A percentile compares a stretch with the other conserved stretches of the same genome.
phyloP scores from a whole-genome alignment of 805 yeast species.

The Maudiozyma saulgeensis region DNA sequence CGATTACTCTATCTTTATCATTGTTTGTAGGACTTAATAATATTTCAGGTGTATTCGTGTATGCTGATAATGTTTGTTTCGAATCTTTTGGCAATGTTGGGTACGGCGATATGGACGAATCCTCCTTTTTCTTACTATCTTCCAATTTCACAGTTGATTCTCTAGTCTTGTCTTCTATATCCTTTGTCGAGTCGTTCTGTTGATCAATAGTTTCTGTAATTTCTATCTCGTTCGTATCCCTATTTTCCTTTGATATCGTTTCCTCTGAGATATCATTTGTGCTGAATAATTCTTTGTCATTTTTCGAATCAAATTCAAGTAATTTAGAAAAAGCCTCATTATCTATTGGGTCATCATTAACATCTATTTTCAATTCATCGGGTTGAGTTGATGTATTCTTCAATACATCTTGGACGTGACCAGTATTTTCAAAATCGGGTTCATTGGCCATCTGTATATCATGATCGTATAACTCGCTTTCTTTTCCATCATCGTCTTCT shows the following conservation, averaged over 20 bases:
- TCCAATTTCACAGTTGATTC: not conserved
- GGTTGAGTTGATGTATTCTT: not conserved
- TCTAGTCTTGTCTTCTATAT: not conserved
- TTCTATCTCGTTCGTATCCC: not conserved
- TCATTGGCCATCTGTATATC: not conserved
- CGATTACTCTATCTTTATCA: not conserved
- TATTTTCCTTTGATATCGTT: not conserved
- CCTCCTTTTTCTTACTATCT: not conserved
- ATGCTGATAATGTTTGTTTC: not conserved
- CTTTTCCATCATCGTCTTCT: not conserved
- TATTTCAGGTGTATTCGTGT: not conserved
- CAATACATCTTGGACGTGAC: not conserved
- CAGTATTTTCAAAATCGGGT: slow-evolving; percentile 9
- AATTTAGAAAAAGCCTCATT: slow-evolving; percentile 26
- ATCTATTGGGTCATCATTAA: slow-evolving; percentile 17
- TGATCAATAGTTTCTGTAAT: not conserved
- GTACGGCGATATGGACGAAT: not conserved
- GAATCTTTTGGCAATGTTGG: not conserved
- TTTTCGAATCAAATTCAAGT: slow-evolving; percentile 25
- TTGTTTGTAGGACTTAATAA: not conserved
- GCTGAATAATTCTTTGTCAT: slow-evolving; percentile 18
- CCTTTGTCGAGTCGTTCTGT: not conserved
- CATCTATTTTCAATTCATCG: not conserved
- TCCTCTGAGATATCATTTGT: slow-evolving; percentile 10
- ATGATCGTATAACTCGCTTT: not conserved